These are phyloP conservation scores for Triticum timopheevii DNA, from an alignment of 176 grass and related monocot genomes.

Conservation along the genomic window DNA sequence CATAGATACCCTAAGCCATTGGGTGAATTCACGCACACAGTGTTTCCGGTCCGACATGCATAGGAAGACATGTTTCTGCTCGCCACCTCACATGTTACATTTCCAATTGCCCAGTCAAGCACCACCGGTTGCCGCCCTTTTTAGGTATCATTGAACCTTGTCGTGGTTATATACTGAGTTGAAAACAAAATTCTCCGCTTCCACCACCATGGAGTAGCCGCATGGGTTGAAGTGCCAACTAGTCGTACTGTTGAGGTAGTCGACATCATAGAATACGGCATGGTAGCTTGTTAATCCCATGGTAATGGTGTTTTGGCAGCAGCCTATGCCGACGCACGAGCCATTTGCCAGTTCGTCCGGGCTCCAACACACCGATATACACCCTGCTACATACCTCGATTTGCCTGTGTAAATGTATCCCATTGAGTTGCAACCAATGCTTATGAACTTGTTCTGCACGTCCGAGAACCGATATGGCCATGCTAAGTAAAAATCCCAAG, in stretches of 20 bases:
- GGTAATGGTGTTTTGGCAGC: conserved; percentile 12
- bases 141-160: not conserved
- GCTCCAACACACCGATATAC: not conserved
- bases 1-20: not conserved
- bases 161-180: not conserved
- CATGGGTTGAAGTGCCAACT: not conserved
- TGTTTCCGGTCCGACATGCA: not conserved
- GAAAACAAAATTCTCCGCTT: not conserved
- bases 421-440: conserved; percentile 28
- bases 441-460: conserved; percentile 1
- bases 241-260: not conserved
- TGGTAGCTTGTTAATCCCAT: not conserved
- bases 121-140: not conserved
- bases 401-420: not conserved
- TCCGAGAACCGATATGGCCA: not conserved
- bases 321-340: conserved; percentile 9
- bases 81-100: not conserved
- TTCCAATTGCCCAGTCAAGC: not conserved
- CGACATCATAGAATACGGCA: not conserved
- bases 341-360: not conserved
- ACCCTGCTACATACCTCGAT: not conserved
- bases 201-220: not conserved
- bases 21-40: not conserved
- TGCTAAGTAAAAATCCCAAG: not conserved
- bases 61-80: not conserved